Evolutionary conservation across 768 basidiomycete genomes (phyloP).

Genomic region (Boletus rex-veris): DNA sequence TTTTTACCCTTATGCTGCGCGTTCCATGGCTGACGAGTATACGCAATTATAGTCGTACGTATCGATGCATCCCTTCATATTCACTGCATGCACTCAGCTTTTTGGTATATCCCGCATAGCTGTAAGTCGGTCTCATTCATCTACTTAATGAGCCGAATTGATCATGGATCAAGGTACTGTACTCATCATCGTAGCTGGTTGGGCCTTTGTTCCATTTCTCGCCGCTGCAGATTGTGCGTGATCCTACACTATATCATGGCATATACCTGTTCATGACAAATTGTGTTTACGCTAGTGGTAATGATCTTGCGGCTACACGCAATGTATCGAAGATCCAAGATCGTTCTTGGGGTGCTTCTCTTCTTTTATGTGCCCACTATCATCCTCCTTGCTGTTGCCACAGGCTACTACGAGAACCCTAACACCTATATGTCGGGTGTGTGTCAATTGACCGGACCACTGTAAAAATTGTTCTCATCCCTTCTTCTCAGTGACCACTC

Average conservation of each 20-base stretch:
- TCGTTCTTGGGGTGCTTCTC: neutral
- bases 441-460: neutral
- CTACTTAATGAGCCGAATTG: no score
- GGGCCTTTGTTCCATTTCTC: neutral
- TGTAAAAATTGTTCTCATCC: neutral
- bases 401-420: neutral
- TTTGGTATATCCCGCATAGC: neutral
- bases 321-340: neutral
- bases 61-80: no score
- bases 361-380: neutral
- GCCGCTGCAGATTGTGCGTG: constrained; percentile 1
- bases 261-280: neutral
- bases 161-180: neutral
- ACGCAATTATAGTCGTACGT: no score
- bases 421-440: neutral
- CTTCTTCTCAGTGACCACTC: neutral
- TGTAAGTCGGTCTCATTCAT: neutral
- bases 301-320: neutral
- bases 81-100: neutral
- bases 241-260: neutral
- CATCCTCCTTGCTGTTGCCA: neutral
- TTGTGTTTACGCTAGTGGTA: neutral
- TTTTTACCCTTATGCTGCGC: neutral
- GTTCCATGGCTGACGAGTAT: no score
- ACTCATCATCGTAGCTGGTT: neutral